phyloP scores from a whole-genome alignment of 208 protist species.

The Acanthamoeba sp. region DNA sequence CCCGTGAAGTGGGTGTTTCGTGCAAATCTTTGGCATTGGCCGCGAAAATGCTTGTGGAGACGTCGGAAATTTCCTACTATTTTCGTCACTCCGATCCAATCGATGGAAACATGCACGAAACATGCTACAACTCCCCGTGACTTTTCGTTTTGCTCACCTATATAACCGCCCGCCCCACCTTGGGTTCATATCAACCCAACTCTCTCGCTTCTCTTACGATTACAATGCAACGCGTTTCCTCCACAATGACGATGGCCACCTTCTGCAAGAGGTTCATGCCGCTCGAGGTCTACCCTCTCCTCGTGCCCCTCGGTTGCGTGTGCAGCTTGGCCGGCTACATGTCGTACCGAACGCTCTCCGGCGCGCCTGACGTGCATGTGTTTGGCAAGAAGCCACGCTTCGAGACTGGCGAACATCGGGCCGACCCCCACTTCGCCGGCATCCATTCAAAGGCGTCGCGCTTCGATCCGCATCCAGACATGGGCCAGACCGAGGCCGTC shows the following conservation, averaged over 20 bases:
- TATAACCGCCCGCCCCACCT: too few species aligned
- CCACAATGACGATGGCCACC: not conserved
- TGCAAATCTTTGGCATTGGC: too few species aligned
- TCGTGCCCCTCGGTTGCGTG: not conserved
- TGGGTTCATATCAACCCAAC: too few species aligned
- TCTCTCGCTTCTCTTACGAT: too few species aligned
- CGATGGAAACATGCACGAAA: too few species aligned
- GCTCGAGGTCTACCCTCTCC: conserved; percentile 35
- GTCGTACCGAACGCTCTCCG: not conserved
- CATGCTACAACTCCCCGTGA: too few species aligned
- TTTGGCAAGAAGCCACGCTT: conserved; percentile 50
- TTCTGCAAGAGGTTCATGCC: conserved; percentile 32
- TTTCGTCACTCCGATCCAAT: too few species aligned
- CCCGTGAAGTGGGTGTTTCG: too few species aligned
- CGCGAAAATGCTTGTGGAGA: too few species aligned
- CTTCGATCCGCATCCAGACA: conserved; percentile 10
- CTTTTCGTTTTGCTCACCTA: too few species aligned
- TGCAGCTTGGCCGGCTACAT: conserved; percentile 21
- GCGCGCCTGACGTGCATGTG: conserved; percentile 49
- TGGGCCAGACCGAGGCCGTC: conserved; percentile 22
- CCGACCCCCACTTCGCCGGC: conserved; percentile 26
- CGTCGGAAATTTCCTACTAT: too few species aligned
- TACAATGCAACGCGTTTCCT: too few species aligned
- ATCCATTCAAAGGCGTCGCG: conserved; percentile 48
- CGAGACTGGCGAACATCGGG: not conserved